Percentiles rank a stretch among this genome's conserved stretches.
These are phyloP conservation scores for Eimeria tenella DNA, from an alignment of 169 alveolate species.

Conservation along the genomic window DNA sequence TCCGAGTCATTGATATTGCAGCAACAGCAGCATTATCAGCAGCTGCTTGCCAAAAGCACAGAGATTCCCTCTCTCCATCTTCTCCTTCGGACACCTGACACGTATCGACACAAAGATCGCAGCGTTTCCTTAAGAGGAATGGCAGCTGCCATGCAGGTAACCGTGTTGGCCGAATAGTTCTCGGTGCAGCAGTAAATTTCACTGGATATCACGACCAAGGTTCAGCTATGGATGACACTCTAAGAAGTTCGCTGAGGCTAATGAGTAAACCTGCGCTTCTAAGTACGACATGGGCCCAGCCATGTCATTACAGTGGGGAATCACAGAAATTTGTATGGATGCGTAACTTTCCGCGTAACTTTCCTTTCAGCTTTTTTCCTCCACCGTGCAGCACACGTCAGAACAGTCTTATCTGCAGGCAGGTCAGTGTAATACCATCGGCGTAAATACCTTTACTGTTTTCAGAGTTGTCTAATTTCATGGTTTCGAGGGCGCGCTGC, in stretches of 20 bases:
- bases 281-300: no score
- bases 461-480: no score
- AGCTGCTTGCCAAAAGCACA: slow-evolving; percentile 25
- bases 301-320: no score
- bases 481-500: not conserved
- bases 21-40: slow-evolving; percentile 39
- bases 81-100: slow-evolving; percentile 32
- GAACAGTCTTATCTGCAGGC: slow-evolving; percentile 3
- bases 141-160: slow-evolving; percentile 73
- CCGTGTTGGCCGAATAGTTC: not conserved
- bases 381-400: slow-evolving; percentile 43
- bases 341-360: not conserved
- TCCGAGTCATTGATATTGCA: slow-evolving; percentile 1
- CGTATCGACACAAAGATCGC: slow-evolving; percentile 22
- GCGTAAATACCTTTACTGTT: no score
- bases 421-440: not conserved
- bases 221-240: no score
- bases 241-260: no score
- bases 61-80: slow-evolving; percentile 44
- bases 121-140: slow-evolving; percentile 49
- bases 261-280: no score
- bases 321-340: not conserved
- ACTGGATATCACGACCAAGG: no score
- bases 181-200: no score
- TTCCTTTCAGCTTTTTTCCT: slow-evolving; percentile 8